Percentiles rank a stretch among this genome's conserved stretches.
Evolutionary conservation across 2,329 filamentous ascomycete species (phyloP).

Genomic region (Botryotinia globosa): DNA sequence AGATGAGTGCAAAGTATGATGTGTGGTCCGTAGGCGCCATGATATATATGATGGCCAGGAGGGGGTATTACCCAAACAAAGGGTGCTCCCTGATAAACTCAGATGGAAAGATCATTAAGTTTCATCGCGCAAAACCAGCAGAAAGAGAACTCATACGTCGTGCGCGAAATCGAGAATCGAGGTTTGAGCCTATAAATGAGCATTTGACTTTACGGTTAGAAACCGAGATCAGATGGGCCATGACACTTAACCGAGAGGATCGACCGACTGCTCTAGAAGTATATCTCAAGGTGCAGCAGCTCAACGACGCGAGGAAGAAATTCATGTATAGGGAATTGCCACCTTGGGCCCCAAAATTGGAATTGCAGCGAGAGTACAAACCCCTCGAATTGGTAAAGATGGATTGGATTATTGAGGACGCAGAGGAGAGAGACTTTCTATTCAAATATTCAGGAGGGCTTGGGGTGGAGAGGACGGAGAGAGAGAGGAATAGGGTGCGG

Average conservation of each 20-base stretch:
- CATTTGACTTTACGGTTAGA: neutral
- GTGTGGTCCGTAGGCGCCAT: conserved; percentile 9
- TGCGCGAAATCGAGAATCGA: neutral
- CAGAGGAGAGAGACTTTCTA: neutral
- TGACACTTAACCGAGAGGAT: neutral
- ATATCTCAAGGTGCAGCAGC: no score
- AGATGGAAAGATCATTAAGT: neutral
- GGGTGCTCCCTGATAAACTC: neutral
- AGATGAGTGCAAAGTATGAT: conserved; percentile 14
- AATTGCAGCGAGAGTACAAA: neutral
- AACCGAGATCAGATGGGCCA: neutral
- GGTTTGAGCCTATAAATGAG: neutral
- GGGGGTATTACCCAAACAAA: neutral
- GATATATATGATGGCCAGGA: conserved; percentile 10
- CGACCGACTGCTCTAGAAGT: neutral
- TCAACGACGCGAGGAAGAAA: neutral
- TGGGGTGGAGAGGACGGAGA: neutral
- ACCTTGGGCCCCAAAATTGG: neutral
- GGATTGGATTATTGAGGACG: neutral
- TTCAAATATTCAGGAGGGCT: neutral
- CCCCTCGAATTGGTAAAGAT: neutral
- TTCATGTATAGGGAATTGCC: conserved; percentile 4
- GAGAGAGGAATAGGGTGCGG: neutral
- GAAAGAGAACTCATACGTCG: neutral
- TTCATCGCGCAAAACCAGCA: neutral